A percentile compares a stretch with the other conserved stretches of the same genome.
phyloP scores from a whole-genome alignment of 257 asterid genomes.

The Solanum verrucosum region DNA sequence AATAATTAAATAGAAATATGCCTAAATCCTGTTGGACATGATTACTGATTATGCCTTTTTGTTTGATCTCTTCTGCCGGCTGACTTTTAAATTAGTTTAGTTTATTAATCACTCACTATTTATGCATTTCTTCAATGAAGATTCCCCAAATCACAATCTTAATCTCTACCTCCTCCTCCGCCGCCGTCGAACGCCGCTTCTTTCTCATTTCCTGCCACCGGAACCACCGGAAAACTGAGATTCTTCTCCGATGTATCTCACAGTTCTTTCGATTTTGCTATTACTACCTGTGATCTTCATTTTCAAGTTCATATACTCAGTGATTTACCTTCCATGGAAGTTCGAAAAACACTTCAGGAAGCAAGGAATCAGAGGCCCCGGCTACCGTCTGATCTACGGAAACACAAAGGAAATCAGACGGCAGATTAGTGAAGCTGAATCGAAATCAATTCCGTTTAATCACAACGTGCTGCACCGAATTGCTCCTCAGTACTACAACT shows the following conservation, averaged over 20 bases:
- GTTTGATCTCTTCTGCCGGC: not conserved
- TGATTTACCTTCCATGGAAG: slow-evolving; percentile 30
- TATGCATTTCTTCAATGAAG: not conserved
- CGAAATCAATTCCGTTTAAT: slow-evolving; percentile 24
- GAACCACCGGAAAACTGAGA: not conserved
- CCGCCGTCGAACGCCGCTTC: not conserved
- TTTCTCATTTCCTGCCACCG: not conserved
- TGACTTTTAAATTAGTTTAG: not conserved
- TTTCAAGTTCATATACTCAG: not conserved
- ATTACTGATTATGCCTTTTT: not conserved
- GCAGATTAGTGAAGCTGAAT: slow-evolving; percentile 32
- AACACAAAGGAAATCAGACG: slow-evolving; percentile 32
- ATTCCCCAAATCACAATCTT: not conserved
- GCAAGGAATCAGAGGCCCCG: slow-evolving; percentile 46
- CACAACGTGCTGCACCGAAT: slow-evolving; percentile 40
- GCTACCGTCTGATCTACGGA: slow-evolving; percentile 39
- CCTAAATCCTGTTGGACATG: not conserved
- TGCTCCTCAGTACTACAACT: slow-evolving; percentile 33
- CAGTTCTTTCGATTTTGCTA: not conserved
- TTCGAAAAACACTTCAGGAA: slow-evolving; percentile 28
- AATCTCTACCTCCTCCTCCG: not conserved
- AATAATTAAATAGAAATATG: not conserved
- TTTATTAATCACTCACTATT: not conserved
- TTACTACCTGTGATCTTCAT: not conserved
- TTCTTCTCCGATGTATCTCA: not conserved